A percentile compares a stretch with the other conserved stretches of the same genome.
phyloP scores from a whole-genome alignment of 495 filamentous ascomycete genomes.

The Mycothermus thermophilus region DNA sequence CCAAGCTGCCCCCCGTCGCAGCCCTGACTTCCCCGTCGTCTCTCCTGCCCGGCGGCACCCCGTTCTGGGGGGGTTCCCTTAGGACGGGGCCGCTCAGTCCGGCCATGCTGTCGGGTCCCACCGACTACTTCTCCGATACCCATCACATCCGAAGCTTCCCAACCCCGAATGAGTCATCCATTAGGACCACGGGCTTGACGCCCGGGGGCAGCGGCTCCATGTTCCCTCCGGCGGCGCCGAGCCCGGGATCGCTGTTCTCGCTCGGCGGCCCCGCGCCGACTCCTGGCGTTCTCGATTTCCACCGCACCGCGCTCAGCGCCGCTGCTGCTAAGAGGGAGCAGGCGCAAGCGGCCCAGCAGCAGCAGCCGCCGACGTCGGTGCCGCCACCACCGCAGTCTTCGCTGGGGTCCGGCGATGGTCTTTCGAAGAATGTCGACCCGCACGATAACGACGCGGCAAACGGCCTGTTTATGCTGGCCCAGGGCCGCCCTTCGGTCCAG shows the following conservation, averaged over 20 bases:
- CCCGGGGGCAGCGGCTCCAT: constrained; percentile 94
- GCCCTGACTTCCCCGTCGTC: constrained; percentile 83
- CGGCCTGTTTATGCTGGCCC: constrained; percentile 81
- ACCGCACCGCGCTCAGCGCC: constrained; percentile 75
- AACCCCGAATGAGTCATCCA: constrained; percentile 94
- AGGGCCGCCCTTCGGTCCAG: constrained; percentile 45
- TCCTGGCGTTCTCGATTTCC: constrained; percentile 84
- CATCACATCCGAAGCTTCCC: constrained; percentile 74
- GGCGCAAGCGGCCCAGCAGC: constrained; percentile 40
- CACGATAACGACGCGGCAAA: constrained; percentile 95
- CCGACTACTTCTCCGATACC: constrained; percentile 57
- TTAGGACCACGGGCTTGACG: constrained; percentile 82
- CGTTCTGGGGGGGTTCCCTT: constrained; percentile 77
- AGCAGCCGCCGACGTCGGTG: constrained; percentile 9
- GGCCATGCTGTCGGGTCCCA: constrained; percentile 86
- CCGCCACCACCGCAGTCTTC: constrained; percentile 7
- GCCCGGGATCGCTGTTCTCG: constrained; percentile 65
- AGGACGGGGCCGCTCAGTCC: constrained; percentile 89
- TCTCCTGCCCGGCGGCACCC: constrained; percentile 54
- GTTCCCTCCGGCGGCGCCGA: constrained; percentile 87
- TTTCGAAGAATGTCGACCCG: constrained; percentile 47
- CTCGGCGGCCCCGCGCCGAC: constrained; percentile 64
- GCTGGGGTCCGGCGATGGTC: constrained; percentile 20
- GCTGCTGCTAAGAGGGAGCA: constrained; percentile 47
- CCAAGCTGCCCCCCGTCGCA: constrained; percentile 80